A percentile compares a stretch with the other conserved stretches of the same genome.
phyloP scores from a whole-genome alignment of 2,329 filamentous ascomycete genomes.

The Thelonectria olida region DNA sequence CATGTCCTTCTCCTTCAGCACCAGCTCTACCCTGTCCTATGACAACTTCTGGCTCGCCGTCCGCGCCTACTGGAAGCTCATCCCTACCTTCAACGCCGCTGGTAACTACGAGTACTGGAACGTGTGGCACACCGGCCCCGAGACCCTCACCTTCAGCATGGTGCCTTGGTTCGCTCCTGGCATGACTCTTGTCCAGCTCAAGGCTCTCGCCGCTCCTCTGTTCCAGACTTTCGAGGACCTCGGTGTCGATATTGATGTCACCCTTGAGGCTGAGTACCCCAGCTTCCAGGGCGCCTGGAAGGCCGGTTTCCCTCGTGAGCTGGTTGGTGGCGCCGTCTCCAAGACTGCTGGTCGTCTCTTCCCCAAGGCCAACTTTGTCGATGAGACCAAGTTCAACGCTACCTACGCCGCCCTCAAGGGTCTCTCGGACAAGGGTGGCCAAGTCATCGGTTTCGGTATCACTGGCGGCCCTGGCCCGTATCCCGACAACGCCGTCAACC shows the following conservation, averaged over 20 bases:
- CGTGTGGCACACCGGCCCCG: constrained; percentile 19
- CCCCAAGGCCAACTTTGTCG: constrained; percentile 31
- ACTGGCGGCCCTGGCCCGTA: constrained; percentile 41
- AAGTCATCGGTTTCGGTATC: constrained; percentile 53
- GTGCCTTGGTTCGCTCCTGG: constrained; percentile 36
- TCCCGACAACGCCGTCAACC: constrained; percentile 55
- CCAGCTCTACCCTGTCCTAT: constrained; percentile 19
- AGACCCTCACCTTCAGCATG: constrained; percentile 28
- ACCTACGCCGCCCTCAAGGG: constrained; percentile 49
- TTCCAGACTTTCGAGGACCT: constrained; percentile 24
- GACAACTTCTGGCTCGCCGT: constrained; percentile 34
- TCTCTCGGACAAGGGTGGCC: constrained; percentile 51
- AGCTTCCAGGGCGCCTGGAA: constrained; percentile 34
- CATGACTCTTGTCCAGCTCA: constrained; percentile 26
- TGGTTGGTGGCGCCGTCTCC: constrained; percentile 16
- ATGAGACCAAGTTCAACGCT: constrained; percentile 41
- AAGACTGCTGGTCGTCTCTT: constrained; percentile 37
- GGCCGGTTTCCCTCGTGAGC: constrained; percentile 30
- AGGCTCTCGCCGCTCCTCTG: constrained; percentile 20
- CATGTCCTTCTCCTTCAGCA: constrained; percentile 34
- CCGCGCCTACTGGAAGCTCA: constrained; percentile 20
- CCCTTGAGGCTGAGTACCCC: constrained; percentile 26
- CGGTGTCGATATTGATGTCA: constrained; percentile 18
- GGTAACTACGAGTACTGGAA: constrained; percentile 37
- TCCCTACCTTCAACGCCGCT: constrained; percentile 30